Evolutionary conservation across 2,329 filamentous ascomycete species (phyloP), one percentile per base, ranked within the genome.

Genomic region (Aspergillus brunneoviolaceus): DNA sequence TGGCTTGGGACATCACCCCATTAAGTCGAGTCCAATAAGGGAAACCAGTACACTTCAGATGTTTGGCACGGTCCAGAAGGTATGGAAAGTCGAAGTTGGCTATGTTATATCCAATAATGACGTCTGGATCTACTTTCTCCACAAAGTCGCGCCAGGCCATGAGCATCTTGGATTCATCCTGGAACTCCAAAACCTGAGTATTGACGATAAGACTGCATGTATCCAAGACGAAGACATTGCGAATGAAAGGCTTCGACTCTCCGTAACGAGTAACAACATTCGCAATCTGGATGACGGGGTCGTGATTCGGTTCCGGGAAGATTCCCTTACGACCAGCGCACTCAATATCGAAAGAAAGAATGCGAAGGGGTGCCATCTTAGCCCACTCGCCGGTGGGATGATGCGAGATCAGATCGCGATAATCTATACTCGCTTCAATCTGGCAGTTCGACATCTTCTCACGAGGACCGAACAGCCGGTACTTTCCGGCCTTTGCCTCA

Each of bases 31-130:
- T 88, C 91, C 91, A 96, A 74, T 89, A 94, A 6, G 95, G 90
- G 67, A 99, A 99, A 0, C 84, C 85, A 1, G 75, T 76, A 42
- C 92, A 86, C 70, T 95, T 96, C 29, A 99, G 82, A 72, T 96
- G 88, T 65, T 85, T 91, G 10, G 93, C 95, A 50, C 95, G 87
- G 58, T 96, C 91, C 11, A 99, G 83, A 0, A 99, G 85, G 72
- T 99, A 99, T 0, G 94, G 94, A 65, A 99, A 98, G 80, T 99
- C 95, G 77, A 99, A 99, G 79, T 99, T 99, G 72, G 91, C 82
- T 78, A 96, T 99, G 76, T 99, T 99, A 87, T 99, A 99, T 50
- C 95, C 95, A 58, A 96, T 99, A 70, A 99, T 96, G 65, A 99
- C 90, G 78, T 99, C 95, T 0, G 95, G 94, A 67, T 99, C 95